Percentiles rank a stretch among this genome's conserved stretches.
Evolutionary conservation across 768 basidiomycete species (phyloP).

Genomic region (Naganishia vishniacii): DNA sequence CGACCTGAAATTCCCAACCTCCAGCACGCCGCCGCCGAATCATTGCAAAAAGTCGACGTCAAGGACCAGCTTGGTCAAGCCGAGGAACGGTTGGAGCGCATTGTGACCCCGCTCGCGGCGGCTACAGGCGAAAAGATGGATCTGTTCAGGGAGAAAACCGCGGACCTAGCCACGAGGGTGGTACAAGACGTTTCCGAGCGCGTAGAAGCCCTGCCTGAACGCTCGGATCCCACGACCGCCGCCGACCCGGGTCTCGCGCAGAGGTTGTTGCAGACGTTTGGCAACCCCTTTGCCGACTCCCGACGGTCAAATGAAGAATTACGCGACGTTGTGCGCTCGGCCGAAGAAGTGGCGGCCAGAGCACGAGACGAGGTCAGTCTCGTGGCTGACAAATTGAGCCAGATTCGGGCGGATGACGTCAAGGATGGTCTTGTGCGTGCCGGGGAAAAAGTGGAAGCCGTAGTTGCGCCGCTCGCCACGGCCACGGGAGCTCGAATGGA

Average conservation of each 20-base stretch:
- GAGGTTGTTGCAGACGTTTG: background rate
- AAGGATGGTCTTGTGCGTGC: background rate
- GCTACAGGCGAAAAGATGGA: background rate
- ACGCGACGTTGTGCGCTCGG: no score
- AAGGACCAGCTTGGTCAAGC: background rate
- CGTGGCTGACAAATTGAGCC: background rate
- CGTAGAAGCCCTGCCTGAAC: background rate
- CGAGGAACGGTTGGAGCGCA: background rate
- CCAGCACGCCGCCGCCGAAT: background rate
- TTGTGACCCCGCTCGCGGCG: background rate
- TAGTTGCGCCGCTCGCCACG: background rate
- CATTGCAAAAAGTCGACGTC: background rate
- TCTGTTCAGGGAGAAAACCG: background rate
- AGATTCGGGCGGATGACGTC: background rate
- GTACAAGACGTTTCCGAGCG: background rate
- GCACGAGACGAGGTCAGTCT: background rate
- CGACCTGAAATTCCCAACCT: background rate
- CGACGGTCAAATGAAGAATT: background rate
- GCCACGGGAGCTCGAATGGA: background rate
- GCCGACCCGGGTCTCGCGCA: background rate
- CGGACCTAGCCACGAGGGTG: background rate
- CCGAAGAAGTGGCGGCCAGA: background rate
- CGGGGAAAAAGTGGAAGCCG: background rate
- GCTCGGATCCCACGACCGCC: background rate
- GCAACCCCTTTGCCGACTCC: background rate